Base-by-base conservation (phyloP, 1,284 basidiomycete genomes). In the Heliocybe sulcata region DNA sequence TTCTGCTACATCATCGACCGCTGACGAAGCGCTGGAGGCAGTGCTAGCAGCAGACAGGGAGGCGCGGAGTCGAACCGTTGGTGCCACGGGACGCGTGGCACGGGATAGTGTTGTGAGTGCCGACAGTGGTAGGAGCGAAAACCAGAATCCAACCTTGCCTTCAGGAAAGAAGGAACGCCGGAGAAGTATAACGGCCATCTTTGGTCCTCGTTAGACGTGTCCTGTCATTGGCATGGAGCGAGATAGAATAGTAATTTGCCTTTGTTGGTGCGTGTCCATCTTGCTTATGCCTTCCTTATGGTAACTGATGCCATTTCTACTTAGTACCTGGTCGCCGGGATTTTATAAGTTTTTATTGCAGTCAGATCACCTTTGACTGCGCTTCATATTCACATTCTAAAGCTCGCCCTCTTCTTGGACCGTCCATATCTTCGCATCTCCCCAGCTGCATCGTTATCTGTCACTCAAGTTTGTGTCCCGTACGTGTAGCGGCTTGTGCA, bases 161-260 rank as follows among this genome's bases (percentile, higher is more conserved):
- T 69, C 14, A 65, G 67, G 54, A 64, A 72, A 53, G 38, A 71
- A 65, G 55, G 77, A 79, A 55, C 71, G 77, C 38, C 67, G 76
- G 53, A 69, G 76, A 33, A 80, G 77, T 35, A 71, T 80, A 54
- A 77, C 76, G 27, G 77, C 80, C 57, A 74, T 79, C 57, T 79
- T 78, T 25, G 47, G 47, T 3, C 47, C 12, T 23, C 23, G 47
- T 26, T 49, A 49, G 47, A 26, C 11, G 4, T 31, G 29, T 31
- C 20, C 6, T 16, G 11, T 8, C 20, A 26, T 8, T 12, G 11
- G 27, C 47, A 12, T 49, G 47, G 38, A 42, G 19, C 38, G 38
- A 42, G 16, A 49, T 26, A 25, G 14, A 25, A 6, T 29, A 29
- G 27, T 3, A 16, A 20, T 16, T 26, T 49, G 47, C 25, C 47